Conservation (phyloP, 306 rosid species). For the Echinosophora koreensis region DNA sequence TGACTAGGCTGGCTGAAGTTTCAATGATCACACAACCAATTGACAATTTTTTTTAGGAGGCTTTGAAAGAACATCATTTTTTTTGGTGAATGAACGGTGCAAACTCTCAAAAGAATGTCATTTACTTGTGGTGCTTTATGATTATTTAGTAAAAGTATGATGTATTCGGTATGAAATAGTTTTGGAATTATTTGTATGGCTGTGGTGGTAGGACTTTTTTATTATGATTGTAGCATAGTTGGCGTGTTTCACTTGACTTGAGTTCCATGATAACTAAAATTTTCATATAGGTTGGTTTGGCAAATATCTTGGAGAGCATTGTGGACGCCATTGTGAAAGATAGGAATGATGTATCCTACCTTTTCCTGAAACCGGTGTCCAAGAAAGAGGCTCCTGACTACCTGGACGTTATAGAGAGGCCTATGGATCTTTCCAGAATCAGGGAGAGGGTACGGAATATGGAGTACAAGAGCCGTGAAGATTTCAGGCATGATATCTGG, state of each 20-base stretch:
- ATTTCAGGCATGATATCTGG: constrained; percentile 85
- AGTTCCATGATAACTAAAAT: constrained; percentile 26
- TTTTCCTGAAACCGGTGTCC: constrained; percentile 87
- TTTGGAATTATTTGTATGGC: constrained; percentile 21
- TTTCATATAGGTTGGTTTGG: constrained; percentile 81
- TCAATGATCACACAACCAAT: neutral
- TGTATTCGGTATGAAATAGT: neutral
- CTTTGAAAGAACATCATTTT: neutral
- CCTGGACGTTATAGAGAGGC: constrained; percentile 75
- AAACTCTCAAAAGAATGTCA: constrained; percentile 4
- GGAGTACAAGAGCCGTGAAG: constrained; percentile 93
- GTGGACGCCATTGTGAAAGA: constrained; percentile 77
- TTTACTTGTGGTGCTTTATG: constrained; percentile 15
- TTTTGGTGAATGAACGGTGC: neutral
- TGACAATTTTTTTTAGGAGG: neutral
- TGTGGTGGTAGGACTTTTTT: neutral
- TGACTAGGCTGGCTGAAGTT: neutral
- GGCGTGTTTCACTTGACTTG: constrained; percentile 13
- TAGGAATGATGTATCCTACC: constrained; percentile 67
- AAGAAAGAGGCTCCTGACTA: constrained; percentile 96
- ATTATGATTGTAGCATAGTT: constrained; percentile 7
- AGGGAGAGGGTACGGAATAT: constrained; percentile 84
- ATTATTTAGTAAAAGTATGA: constrained; percentile 24
- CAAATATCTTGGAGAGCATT: constrained; percentile 93
- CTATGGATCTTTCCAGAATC: constrained; percentile 91